Percentiles rank a stretch among this genome's conserved stretches.
Evolutionary conservation across 805 yeast species (phyloP).

Genomic region (Cyberlindnera saturnus): DNA sequence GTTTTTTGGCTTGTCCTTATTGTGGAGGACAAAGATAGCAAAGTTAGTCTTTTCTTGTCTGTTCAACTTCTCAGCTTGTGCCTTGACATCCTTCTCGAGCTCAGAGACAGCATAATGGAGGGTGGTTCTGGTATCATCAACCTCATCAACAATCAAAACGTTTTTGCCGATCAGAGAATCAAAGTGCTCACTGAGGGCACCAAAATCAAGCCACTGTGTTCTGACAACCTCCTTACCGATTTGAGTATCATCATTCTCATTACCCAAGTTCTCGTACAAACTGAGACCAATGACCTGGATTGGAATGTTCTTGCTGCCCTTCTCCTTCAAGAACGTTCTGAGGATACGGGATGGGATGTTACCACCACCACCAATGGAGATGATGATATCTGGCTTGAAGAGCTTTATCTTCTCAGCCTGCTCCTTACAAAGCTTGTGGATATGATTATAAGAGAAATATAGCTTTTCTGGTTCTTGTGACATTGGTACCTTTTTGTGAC

Average conservation of each 20-base stretch:
- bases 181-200: conserved; percentile 60
- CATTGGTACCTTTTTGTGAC: background rate
- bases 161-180: conserved; percentile 78
- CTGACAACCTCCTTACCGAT: conserved; percentile 79
- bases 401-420: conserved; percentile 44
- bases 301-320: conserved; percentile 60
- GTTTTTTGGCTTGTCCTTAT: conserved; percentile 75
- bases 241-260: conserved; percentile 33
- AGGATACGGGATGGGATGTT: conserved; percentile 58
- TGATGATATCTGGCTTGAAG: conserved; percentile 47
- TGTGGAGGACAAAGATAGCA: conserved; percentile 76
- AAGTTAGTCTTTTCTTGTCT: conserved; percentile 61
- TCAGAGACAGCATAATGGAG: conserved; percentile 79
- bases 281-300: conserved; percentile 68
- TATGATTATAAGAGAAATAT: conserved; percentile 71
- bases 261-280: conserved; percentile 52
- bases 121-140: conserved; percentile 89
- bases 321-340: conserved; percentile 53
- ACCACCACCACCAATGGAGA: conserved; percentile 73
- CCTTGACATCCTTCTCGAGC: conserved; percentile 50
- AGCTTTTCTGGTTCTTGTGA: conserved; percentile 31
- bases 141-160: conserved; percentile 81
- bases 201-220: conserved; percentile 88
- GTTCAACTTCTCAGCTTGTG: conserved; percentile 54
- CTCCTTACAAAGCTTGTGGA: conserved; percentile 78